Conservation (phyloP, 371 early-diverging fungal genomes). For the Dichotomocladium elegans region DNA sequence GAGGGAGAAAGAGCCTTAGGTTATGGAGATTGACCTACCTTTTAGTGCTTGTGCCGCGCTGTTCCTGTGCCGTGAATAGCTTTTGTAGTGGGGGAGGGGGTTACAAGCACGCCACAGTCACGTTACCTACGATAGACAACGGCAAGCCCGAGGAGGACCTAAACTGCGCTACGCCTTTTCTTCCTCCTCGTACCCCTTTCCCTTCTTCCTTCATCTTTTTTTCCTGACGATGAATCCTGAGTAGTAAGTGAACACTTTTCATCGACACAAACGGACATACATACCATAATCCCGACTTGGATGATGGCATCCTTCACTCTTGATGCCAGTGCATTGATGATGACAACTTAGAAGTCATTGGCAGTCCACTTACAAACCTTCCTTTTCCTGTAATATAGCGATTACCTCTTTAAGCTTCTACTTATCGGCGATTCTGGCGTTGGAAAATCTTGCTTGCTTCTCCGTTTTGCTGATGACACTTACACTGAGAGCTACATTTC, state of each 20-base stretch:
- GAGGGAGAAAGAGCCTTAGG: too few species aligned
- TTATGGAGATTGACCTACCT: too few species aligned
- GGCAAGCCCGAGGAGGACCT: too few species aligned
- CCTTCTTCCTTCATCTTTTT: not conserved
- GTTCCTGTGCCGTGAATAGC: too few species aligned
- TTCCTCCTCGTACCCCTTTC: not conserved
- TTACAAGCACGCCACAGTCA: too few species aligned
- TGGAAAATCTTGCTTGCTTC: slow-evolving; percentile 97
- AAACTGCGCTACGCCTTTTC: too few species aligned
- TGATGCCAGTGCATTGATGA: not conserved
- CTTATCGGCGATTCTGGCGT: slow-evolving; percentile 99
- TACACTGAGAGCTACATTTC: slow-evolving; percentile 98
- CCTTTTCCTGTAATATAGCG: slow-evolving; percentile 60
- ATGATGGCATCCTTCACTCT: too few species aligned
- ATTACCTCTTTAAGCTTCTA: slow-evolving; percentile 98
- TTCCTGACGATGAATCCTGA: slow-evolving; percentile 7
- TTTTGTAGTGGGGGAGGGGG: too few species aligned
- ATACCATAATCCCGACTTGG: too few species aligned
- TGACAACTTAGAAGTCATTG: not conserved
- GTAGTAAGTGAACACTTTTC: slow-evolving; percentile 1
- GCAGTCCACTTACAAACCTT: not conserved
- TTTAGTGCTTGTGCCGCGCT: too few species aligned
- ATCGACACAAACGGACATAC: too few species aligned
- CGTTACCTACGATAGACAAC: too few species aligned
- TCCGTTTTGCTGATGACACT: slow-evolving; percentile 98